Conservation (phyloP, 345 rosid genomes). For the Eucalyptus viminalis region DNA sequence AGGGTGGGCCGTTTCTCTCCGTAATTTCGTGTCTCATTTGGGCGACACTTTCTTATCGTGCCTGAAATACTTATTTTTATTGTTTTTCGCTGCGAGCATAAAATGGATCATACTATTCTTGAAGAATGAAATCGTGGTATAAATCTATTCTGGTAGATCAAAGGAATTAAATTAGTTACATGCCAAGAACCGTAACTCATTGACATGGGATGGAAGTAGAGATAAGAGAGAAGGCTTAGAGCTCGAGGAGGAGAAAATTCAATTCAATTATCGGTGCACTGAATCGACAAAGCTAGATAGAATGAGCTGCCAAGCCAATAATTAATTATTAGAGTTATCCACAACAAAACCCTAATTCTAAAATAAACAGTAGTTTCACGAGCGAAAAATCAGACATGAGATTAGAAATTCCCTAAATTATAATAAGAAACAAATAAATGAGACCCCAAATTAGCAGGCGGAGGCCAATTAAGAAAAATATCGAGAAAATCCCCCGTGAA, state of each 20-base stretch:
- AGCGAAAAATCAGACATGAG: background rate
- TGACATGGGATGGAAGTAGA: background rate
- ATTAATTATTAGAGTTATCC: too few species aligned
- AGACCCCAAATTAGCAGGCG: background rate
- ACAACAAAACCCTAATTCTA: background rate
- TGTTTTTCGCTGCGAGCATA: fast-evolving
- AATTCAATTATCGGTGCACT: background rate
- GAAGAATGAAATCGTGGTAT: fast-evolving
- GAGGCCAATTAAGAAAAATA: background rate
- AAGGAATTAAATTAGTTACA: background rate
- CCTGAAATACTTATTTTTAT: background rate
- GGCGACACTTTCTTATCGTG: fast-evolving
- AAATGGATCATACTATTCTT: fast-evolving
- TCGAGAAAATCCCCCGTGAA: too few species aligned
- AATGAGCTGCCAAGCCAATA: background rate
- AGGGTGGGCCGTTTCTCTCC: fast-evolving
- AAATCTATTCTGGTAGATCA: fast-evolving
- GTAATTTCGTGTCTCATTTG: fast-evolving
- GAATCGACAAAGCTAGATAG: too few species aligned
- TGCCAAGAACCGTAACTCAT: background rate
- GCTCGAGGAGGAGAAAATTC: background rate
- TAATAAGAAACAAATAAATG: too few species aligned
- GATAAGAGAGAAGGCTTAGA: background rate
- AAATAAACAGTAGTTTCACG: background rate
- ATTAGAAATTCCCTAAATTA: too few species aligned